Conservation (phyloP, 257 asterid genomes). For the Przewalskia tangutica region DNA sequence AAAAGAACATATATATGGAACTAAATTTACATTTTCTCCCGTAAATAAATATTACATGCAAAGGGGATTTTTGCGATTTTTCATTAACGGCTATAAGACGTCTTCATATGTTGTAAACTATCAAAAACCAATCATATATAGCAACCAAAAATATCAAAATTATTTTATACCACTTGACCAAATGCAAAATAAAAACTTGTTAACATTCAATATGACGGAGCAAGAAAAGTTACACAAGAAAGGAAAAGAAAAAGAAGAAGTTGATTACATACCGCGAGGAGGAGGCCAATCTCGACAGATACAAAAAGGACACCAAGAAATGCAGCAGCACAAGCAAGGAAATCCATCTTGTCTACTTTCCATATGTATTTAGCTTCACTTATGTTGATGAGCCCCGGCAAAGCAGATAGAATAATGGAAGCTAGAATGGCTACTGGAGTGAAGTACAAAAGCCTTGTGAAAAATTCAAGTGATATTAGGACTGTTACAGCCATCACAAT, state of each 20-base stretch:
- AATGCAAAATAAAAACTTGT: not conserved
- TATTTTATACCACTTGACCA: not conserved
- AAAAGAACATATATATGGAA: too few species aligned
- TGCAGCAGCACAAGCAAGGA: slow-evolving; percentile 34
- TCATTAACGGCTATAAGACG: too few species aligned
- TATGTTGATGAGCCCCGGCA: slow-evolving; percentile 32
- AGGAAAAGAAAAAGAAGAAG: not conserved
- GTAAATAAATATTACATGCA: too few species aligned
- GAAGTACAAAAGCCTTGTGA: slow-evolving; percentile 28
- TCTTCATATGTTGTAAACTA: too few species aligned
- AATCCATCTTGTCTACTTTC: slow-evolving; percentile 35
- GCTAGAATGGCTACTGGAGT: slow-evolving; percentile 33
- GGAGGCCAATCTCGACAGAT: slow-evolving; percentile 33
- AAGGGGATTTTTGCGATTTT: too few species aligned
- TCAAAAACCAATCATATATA: too few species aligned
- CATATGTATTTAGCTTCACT: slow-evolving; percentile 24
- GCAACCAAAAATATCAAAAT: too few species aligned
- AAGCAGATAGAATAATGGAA: slow-evolving; percentile 32
- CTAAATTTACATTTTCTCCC: too few species aligned
- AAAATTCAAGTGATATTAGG: slow-evolving; percentile 16
- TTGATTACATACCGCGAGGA: slow-evolving; percentile 22
- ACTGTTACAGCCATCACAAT: slow-evolving; percentile 42
- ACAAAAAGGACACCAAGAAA: slow-evolving; percentile 32
- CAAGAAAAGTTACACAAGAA: not conserved
- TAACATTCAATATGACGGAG: not conserved